Conservation (phyloP, 768 basidiomycete species). For the Collybia sordida region DNA sequence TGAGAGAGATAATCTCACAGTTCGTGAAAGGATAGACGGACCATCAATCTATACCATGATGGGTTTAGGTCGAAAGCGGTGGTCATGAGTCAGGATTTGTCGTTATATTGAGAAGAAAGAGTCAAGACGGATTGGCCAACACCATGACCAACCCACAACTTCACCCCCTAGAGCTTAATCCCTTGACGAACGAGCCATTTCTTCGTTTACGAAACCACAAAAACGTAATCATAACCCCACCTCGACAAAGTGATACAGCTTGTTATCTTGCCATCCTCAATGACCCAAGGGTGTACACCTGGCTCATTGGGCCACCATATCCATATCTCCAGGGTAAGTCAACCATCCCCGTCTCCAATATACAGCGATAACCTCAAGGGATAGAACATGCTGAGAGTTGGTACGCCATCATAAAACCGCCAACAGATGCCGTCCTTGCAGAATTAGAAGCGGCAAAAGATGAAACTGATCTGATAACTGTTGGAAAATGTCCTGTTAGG, state of each 20-base stretch:
- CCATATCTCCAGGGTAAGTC: slow-evolving; percentile 44
- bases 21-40: neutral
- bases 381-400: neutral
- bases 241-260: slow-evolving; percentile 49
- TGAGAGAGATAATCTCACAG: neutral
- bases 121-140: neutral
- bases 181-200: slow-evolving; percentile 37
- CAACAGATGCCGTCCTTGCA: slow-evolving; percentile 1
- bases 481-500: slow-evolving; percentile 45
- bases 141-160: slow-evolving; percentile 26
- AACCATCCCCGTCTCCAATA: slow-evolving; percentile 19
- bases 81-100: neutral
- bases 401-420: neutral
- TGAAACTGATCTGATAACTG: slow-evolving; percentile 21
- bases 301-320: slow-evolving; percentile 43
- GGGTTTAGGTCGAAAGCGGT: neutral
- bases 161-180: slow-evolving; percentile 34
- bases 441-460: slow-evolving; percentile 25
- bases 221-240: slow-evolving; percentile 59
- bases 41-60: neutral
- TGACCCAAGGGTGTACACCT: slow-evolving; percentile 45
- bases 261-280: slow-evolving; percentile 44
- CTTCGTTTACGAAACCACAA: slow-evolving; percentile 49
- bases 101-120: neutral
- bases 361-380: neutral